These are phyloP conservation scores for Cercospora canescens DNA, from an alignment of 2,329 filamentous ascomycete genomes.

Conservation along the genomic window DNA sequence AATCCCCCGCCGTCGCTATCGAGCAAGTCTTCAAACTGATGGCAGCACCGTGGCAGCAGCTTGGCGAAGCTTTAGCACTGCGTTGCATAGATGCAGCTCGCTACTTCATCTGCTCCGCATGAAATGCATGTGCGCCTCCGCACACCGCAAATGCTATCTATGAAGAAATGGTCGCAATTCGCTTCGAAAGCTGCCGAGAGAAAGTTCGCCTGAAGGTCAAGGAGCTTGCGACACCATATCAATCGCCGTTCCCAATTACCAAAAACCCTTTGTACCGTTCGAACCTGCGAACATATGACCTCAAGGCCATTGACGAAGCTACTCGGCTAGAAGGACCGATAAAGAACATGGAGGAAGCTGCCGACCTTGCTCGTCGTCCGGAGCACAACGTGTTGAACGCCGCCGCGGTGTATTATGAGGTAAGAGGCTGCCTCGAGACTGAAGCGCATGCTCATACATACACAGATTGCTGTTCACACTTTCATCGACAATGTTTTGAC, in stretches of 20 bases:
- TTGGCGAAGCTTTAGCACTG: neutral
- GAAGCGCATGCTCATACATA: neutral
- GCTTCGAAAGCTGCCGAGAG: neutral
- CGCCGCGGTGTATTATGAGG: neutral
- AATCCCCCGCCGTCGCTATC: neutral
- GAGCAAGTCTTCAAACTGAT: neutral
- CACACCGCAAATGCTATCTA: neutral
- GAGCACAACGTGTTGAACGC: neutral
- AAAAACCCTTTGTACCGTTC: neutral
- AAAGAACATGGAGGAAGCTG: neutral
- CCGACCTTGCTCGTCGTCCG: neutral
- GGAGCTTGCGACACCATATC: neutral
- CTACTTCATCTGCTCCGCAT: neutral
- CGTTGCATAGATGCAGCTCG: neutral
- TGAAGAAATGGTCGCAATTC: neutral
- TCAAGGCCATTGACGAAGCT: neutral
- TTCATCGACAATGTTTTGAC: neutral
- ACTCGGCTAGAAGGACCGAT: neutral
- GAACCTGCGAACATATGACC: neutral
- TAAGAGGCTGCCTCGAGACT: neutral
- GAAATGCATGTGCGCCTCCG: neutral
- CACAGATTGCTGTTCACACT: neutral
- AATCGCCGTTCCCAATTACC: neutral
- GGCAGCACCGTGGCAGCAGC: neutral
- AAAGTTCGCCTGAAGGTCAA: neutral